phyloP scores from a whole-genome alignment of 768 basidiomycete genomes.

The Auriculariales sp. region DNA sequence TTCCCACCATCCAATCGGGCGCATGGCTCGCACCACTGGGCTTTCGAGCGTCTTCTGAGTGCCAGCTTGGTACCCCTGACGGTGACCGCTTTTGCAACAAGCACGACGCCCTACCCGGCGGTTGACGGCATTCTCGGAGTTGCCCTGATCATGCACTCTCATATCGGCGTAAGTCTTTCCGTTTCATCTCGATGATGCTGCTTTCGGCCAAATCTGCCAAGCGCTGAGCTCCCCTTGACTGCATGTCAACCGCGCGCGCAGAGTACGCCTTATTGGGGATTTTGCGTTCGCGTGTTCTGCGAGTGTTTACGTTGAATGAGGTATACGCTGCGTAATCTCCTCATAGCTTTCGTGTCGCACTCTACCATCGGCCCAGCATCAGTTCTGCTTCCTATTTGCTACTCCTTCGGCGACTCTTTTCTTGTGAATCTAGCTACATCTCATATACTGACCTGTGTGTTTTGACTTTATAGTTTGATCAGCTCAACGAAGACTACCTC shows the following conservation, averaged over 20 bases:
- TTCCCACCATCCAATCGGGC: slow-evolving; percentile 71
- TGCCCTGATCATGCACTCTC: slow-evolving; percentile 83
- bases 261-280: no score
- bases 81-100: slow-evolving; percentile 70
- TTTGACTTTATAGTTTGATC: slow-evolving; percentile 45
- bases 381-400: no score
- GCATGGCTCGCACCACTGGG: slow-evolving; percentile 85
- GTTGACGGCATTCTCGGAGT: slow-evolving; percentile 82
- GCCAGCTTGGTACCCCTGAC: slow-evolving; percentile 83
- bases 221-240: no score
- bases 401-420: no score
- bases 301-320: no score
- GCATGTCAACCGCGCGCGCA: no score
- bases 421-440: background rate
- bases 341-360: no score
- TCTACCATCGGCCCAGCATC: no score
- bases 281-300: no score
- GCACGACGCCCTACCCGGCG: slow-evolving; percentile 62
- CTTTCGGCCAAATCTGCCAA: no score
- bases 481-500: slow-evolving; percentile 72
- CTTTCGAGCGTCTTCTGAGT: slow-evolving; percentile 85
- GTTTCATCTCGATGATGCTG: background rate
- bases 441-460: background rate
- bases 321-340: no score
- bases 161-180: slow-evolving; percentile 64